These are phyloP conservation scores for Phanerochaete sordida DNA, from an alignment of 768 basidiomycete genomes.

Conservation along the genomic window DNA sequence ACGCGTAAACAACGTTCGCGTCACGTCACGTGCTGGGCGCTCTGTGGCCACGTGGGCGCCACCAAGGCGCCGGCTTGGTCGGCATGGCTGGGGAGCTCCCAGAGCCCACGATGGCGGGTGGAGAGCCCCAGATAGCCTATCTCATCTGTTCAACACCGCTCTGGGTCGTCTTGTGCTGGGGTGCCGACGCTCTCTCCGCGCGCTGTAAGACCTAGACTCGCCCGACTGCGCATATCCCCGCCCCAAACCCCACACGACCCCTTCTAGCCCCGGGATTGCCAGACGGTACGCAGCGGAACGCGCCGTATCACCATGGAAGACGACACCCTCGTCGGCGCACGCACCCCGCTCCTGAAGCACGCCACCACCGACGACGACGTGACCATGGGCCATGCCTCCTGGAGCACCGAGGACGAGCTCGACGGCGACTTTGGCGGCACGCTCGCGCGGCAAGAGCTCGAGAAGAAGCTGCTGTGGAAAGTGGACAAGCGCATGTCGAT, in stretches of 20 bases:
- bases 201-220: neutral
- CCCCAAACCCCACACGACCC: neutral
- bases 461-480: slow-evolving; percentile 39
- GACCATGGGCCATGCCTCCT: neutral
- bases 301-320: neutral
- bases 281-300: neutral
- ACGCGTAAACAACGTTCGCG: slow-evolving; percentile 31
- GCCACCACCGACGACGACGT: neutral
- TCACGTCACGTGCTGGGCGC: slow-evolving; percentile 23
- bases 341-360: slow-evolving; percentile 2
- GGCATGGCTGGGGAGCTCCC: neutral
- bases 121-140: neutral
- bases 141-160: neutral
- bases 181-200: neutral
- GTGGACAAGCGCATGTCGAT: slow-evolving; percentile 41
- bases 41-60: neutral
- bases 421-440: slow-evolving; percentile 32
- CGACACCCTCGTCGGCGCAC: neutral
- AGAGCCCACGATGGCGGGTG: neutral
- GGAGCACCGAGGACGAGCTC: slow-evolving; percentile 22
- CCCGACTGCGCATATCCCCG: neutral
- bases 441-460: slow-evolving; percentile 33
- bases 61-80: neutral
- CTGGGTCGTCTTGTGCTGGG: no score
- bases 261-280: neutral